Base-by-base conservation (phyloP, 352 stramenopile genomes). In the Globisporangium ultimum region DNA sequence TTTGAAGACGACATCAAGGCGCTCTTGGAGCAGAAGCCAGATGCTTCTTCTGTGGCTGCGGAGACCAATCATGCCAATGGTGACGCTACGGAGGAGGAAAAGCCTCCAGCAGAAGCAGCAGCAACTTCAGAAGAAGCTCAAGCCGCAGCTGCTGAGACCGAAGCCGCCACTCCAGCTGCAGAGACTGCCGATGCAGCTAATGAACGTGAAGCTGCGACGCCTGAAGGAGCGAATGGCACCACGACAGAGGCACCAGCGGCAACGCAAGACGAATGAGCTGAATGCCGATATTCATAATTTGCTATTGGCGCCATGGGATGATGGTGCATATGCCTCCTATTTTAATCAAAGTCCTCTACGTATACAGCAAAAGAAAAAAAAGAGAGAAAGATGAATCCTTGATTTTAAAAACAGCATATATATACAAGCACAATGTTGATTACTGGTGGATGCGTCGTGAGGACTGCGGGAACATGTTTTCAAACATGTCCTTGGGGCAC, bases 1-100 rank as follows among this genome's bases (percentile, higher is more conserved):
- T 87, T 97, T 60, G 83, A 88, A 43, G 65, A 71, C 36, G 81
- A 91, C 56, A 94, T 97, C 65, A 75, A 90, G 56, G 67, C 74
- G 47, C 68, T 96, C 32, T 61, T 97, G 50, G 42, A 50, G 14
- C 38, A 43, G 14, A 3, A 32, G 24, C 2, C 5, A 6, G 24
- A 5, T 32, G 5, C n/a, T n/a, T n/a, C 24, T 32, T 32, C 38
- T 2, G 38, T 43, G 10, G 58, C 67, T 24, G 49, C 58, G n/a
- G 66, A 71, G 20, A 57, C 56, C 20, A 51, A 46, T 3, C 60
- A 64, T 17, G 56, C 36, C 0, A 60, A 70, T 20, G 53, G 5
- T 18, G 53, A 46, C 17, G 20, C 58, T 3, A 43, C 55, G 1
- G 66, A 3, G 17, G 22, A 12, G 51, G 32, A 32, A 14, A 50